These are phyloP conservation scores for Boletus reticuloceps DNA, from an alignment of 768 basidiomycete genomes.

Conservation along the genomic window DNA sequence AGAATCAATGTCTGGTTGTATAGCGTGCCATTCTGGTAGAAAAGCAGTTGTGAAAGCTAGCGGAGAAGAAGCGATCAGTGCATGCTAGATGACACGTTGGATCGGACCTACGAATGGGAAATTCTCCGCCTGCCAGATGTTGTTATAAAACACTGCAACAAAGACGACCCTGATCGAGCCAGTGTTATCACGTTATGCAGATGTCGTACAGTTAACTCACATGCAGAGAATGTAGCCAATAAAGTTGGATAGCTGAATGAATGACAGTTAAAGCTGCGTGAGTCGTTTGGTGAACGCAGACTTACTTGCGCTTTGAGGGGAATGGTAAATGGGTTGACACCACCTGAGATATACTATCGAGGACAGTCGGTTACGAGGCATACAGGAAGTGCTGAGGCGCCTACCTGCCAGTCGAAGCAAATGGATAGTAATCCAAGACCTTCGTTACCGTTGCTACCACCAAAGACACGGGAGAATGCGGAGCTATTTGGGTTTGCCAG, in stretches of 20 bases:
- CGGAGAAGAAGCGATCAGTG: constrained; percentile 3
- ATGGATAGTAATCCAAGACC: constrained; percentile 60
- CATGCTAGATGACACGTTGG: background rate
- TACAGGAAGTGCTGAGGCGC: constrained; percentile 22
- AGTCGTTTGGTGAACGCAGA: background rate
- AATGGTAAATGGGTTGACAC: constrained; percentile 49
- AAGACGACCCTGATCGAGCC: constrained; percentile 34
- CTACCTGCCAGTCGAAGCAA: constrained; percentile 54
- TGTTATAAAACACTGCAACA: constrained; percentile 41
- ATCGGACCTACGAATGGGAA: constrained; percentile 55
- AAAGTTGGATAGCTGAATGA: constrained; percentile 40
- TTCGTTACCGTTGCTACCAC: constrained; percentile 65
- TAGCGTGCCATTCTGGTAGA: constrained; percentile 48
- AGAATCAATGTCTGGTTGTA: constrained; percentile 57
- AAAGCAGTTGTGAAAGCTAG: constrained; percentile 47
- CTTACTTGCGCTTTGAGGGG: constrained; percentile 50
- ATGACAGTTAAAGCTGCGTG: background rate
- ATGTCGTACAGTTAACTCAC: constrained; percentile 27
- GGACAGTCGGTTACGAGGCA: background rate
- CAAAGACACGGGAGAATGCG: constrained; percentile 48
- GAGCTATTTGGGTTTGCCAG: constrained; percentile 43
- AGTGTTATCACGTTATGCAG: background rate
- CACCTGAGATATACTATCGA: constrained; percentile 25
- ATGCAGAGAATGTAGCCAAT: constrained; percentile 55
- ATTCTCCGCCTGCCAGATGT: constrained; percentile 56